These are phyloP conservation scores for Ophiosphaerella narmari DNA, from an alignment of 2,329 filamentous ascomycete genomes.

Conservation along the genomic window DNA sequence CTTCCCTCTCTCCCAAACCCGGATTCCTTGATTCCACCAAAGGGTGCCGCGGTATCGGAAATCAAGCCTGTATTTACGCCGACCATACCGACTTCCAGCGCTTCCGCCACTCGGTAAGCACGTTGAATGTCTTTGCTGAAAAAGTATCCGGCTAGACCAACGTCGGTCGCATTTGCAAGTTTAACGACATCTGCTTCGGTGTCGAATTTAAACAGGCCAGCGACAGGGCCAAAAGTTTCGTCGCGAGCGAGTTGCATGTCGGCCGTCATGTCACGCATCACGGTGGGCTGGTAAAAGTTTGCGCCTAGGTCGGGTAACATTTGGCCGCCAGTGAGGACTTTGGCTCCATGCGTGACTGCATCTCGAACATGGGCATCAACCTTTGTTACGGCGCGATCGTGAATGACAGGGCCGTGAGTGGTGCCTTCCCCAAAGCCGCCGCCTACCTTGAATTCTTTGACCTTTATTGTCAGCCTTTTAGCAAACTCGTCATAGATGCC, in stretches of 20 bases:
- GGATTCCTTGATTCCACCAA: constrained; percentile 56
- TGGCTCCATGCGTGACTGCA: constrained; percentile 38
- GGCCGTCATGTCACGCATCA: constrained; percentile 82
- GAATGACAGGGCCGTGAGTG: constrained; percentile 84
- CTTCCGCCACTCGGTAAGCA: constrained; percentile 64
- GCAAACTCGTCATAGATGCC: constrained; percentile 79
- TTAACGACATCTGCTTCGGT: constrained; percentile 86
- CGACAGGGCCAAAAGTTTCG: constrained; percentile 95
- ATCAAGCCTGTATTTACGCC: constrained; percentile 62
- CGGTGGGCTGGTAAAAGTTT: constrained; percentile 90
- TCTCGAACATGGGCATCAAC: constrained; percentile 45
- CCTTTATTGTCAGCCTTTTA: constrained; percentile 70
- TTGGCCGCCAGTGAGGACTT: constrained; percentile 60
- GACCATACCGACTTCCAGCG: constrained; percentile 84
- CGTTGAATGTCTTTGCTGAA: constrained; percentile 69
- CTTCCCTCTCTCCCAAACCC: constrained; percentile 59
- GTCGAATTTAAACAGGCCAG: constrained; percentile 85
- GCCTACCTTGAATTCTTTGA: constrained; percentile 75
- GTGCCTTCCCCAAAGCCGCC: constrained; percentile 70
- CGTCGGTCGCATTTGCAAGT: constrained; percentile 79
- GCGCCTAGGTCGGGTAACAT: constrained; percentile 72
- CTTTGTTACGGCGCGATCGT: constrained; percentile 68
- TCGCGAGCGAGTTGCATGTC: constrained; percentile 85
- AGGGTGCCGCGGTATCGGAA: constrained; percentile 53
- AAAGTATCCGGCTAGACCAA: constrained; percentile 94